phyloP scores from a whole-genome alignment of 768 basidiomycete species.

The Boletus rufocinnamomeus region DNA sequence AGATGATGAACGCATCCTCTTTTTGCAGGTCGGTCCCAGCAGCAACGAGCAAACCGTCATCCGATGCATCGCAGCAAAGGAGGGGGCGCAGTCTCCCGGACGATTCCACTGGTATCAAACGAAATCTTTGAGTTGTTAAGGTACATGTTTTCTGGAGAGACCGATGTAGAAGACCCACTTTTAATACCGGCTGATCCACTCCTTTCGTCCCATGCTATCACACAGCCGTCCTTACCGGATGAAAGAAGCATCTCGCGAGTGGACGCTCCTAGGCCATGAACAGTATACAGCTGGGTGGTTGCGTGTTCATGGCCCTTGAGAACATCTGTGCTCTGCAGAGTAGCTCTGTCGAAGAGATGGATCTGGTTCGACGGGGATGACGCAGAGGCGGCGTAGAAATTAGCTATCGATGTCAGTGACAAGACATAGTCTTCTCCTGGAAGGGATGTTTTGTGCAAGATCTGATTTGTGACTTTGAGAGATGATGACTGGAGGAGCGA shows the following conservation, averaged over 20 bases:
- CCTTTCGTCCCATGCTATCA: conserved; percentile 78
- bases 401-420: conserved; percentile 48
- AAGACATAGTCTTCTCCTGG: conserved; percentile 60
- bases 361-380: conserved; percentile 64
- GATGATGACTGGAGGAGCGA: conserved; percentile 27
- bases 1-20: conserved; percentile 81
- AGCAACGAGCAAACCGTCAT: conserved; percentile 70
- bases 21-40: conserved; percentile 81
- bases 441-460: conserved; percentile 36
- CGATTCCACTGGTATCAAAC: conserved; percentile 46
- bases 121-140: conserved; percentile 42
- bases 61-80: conserved; percentile 69
- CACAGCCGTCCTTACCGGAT: conserved; percentile 68
- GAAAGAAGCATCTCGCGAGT: conserved; percentile 54
- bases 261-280: conserved; percentile 43
- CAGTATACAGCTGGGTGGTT: conserved; percentile 55
- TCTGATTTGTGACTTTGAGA: conserved; percentile 20
- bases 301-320: conserved; percentile 60
- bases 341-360: conserved; percentile 62
- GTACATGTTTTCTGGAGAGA: conserved; percentile 4
- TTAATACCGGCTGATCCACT: conserved; percentile 51
- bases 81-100: conserved; percentile 46
- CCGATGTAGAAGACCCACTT: conserved; percentile 47
- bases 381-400: conserved; percentile 64
- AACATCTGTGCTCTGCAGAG: conserved; percentile 46